A percentile compares a stretch with the other conserved stretches of the same genome.
phyloP scores from a whole-genome alignment of 331 rosid species.

The Erythrophleum ivorense region DNA sequence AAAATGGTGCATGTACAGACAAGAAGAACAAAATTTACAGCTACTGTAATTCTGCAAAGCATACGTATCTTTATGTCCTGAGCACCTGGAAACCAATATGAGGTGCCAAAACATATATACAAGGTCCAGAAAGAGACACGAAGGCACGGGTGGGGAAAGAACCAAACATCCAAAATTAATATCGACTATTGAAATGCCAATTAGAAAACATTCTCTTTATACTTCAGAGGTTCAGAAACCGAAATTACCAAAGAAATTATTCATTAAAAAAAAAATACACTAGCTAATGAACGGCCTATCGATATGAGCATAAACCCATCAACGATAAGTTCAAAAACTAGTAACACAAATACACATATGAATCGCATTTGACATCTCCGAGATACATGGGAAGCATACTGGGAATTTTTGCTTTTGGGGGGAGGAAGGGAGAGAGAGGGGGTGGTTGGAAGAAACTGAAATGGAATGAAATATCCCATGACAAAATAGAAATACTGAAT shows the following conservation, averaged over 20 bases:
- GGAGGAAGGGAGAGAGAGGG: background rate
- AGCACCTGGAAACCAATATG: conserved; percentile 2
- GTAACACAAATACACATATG: background rate
- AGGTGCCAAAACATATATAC: background rate
- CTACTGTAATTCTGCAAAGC: background rate
- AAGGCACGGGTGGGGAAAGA: background rate
- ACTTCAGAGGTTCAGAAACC: conserved; percentile 15
- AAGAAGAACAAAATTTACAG: background rate
- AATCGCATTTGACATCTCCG: background rate
- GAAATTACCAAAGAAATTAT: background rate
- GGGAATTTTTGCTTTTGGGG: background rate
- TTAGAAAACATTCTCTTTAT: conserved; percentile 20
- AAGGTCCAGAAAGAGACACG: conserved; percentile 14
- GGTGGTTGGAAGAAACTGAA: background rate
- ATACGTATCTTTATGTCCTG: conserved; percentile 2
- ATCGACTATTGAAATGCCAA: conserved; percentile 11
- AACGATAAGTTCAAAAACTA: background rate
- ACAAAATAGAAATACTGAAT: background rate
- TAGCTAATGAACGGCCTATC: background rate
- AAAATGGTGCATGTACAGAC: background rate
- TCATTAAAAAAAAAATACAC: background rate
- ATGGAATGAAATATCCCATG: background rate
- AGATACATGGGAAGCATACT: background rate
- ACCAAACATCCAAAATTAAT: background rate
- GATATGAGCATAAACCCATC: background rate